Evolutionary conservation across 1,284 basidiomycete genomes (phyloP), one percentile per base, ranked within the genome.

Genomic region (Malassezia pachydermatis): DNA sequence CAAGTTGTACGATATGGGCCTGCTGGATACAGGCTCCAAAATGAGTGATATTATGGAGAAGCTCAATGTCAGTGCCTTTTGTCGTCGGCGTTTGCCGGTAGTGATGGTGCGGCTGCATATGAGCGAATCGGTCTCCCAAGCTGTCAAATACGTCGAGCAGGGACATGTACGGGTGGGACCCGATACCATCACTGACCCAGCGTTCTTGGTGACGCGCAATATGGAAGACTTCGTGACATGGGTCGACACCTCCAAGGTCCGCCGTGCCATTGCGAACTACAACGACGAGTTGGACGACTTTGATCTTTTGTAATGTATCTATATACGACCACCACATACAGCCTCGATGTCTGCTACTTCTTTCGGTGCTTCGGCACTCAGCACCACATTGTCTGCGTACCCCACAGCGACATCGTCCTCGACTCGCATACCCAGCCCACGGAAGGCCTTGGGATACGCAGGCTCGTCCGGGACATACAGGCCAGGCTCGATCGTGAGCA

Each of bases 201-300:
- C 92, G 1, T 96, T 85, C 75, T 79, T 98, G 50, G 89, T 99
- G 57, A 94, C 90, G 20, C 59, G 71, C 38, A 87, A 89, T 62
- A 90, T 94, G 88, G 90, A 98, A 72, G 94, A 99, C 77, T 98
- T 95, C 74, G 88, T 98, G 39, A 96, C 94, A 17, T 99, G 94
- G 94, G 89, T 98, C 14, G 90, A 98, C 73, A 90, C 88, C 20
- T 89, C 85, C 60, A 94, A 92, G 73, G 80, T 96, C 73, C 96
- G 94, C 80, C 80, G 92, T 55, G 90, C 87, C 0, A 83, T 98
- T 70, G 86, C 92, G 82, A 77, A 79, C 58, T 98, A 98, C 78
- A 98, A 96, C 73, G 90, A 94, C 75, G 87, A 95, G 81, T 46
- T 67, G 51, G 68, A 70, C 50, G 68, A 70, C 51, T 70, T 67